Evolutionary conservation across 345 rosid species (phyloP), one percentile per base, ranked within the genome.

Genomic region (Fremontodendron californicum): DNA sequence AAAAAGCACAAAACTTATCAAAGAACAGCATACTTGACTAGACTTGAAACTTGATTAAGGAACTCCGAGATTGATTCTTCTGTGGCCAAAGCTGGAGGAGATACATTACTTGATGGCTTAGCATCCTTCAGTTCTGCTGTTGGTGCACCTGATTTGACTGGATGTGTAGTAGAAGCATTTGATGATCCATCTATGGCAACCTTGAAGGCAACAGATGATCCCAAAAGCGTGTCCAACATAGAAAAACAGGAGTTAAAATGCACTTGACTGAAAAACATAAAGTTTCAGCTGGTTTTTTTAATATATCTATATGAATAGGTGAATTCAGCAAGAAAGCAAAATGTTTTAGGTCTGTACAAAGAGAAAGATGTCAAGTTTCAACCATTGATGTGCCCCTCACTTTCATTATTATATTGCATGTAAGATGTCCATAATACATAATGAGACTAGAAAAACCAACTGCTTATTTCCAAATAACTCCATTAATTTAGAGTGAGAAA

Each of bases 51-150:
- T 90, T 91, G 96, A 21, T 85, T 52, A 75, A 91, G 85, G 78
- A 93, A 91, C 86, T 89, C 91, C 46, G 93, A 88, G 73, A 93
- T 86, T 18, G 94, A 83, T 71, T 91, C 92, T 77, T 90, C 88
- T 0, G 93, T 81, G 58, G 89, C 91, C 79, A 81, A 73, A 65
- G 80, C 55, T 71, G 88, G 49, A 67, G 86, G 46, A 63, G 87
- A 60, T 70, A 85, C 82, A 27, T 87, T 84, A 58, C 80, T 75
- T 19, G 85, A 73, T 76, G 83, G 65, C 52, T 75, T 73, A 12
- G 66, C 66, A 29, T 87, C 92, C 81, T 88, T 81, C 9, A 77
- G 65, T 82, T 90, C 83, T 48, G 75, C 81, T 73, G 85, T 63
- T 61, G 79, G 68, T 48, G 25, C 85, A 75, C 84, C 88, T 5